Conservation (phyloP, 345 rosid species). For the Linum lewisii region DNA sequence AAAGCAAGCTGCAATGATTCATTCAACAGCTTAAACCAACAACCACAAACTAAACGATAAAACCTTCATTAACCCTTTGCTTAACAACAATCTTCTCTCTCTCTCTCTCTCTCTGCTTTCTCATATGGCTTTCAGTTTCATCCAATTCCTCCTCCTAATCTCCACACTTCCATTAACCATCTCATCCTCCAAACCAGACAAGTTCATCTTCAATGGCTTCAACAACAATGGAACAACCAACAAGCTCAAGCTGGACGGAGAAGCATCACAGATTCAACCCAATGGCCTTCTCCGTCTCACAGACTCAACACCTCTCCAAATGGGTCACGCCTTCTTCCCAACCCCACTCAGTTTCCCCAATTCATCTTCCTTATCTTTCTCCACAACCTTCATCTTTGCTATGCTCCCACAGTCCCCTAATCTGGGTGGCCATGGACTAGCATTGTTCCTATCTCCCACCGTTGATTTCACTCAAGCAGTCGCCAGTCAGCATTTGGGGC, state of each 20-base stretch:
- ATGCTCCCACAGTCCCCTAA: slow-evolving; percentile 18
- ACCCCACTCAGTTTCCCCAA: slow-evolving; percentile 11
- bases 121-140: background rate
- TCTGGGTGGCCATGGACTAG: slow-evolving; percentile 25
- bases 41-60: too few species aligned
- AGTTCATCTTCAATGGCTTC: background rate
- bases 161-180: background rate
- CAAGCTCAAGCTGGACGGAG: slow-evolving; percentile 4
- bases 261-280: slow-evolving; percentile 10
- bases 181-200: background rate
- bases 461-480: slow-evolving; percentile 1
- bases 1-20: too few species aligned
- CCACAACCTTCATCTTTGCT: slow-evolving; percentile 15
- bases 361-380: slow-evolving; percentile 12
- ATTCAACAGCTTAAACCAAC: too few species aligned
- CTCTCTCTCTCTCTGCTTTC: background rate
- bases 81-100: too few species aligned
- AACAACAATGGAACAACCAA: background rate
- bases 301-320: slow-evolving; percentile 11
- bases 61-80: background rate
- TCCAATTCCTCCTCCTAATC: background rate
- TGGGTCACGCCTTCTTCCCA: slow-evolving; percentile 18
- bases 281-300: slow-evolving; percentile 19
- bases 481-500: slow-evolving; percentile 17
- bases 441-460: slow-evolving; percentile 20